phyloP scores from a whole-genome alignment of 306 rosid species.

The Cotoneaster glaucophyllus region DNA sequence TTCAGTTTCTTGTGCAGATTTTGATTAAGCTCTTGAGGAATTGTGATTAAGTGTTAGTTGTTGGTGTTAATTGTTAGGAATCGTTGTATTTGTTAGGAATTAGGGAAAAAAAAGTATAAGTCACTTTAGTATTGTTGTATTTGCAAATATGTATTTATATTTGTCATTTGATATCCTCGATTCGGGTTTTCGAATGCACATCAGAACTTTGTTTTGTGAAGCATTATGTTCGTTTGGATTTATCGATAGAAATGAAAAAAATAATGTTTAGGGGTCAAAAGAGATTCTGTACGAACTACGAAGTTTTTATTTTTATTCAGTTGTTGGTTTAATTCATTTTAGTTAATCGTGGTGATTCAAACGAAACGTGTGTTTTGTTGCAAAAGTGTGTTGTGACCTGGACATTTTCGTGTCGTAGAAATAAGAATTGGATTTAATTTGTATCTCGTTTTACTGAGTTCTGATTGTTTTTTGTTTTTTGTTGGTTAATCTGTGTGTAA shows the following conservation, averaged over 20 bases:
- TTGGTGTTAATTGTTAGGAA: not conserved
- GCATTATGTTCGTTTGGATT: not conserved
- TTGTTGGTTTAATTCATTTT: not conserved
- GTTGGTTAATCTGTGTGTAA: not conserved
- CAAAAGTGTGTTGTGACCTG: not conserved
- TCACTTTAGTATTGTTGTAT: not conserved
- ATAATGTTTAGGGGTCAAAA: not conserved
- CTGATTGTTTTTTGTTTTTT: not conserved
- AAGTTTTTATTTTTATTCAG: not conserved
- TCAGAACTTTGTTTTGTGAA: not conserved
- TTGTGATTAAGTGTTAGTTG: not conserved
- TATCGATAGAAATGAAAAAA: not conserved
- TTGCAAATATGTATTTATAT: not conserved
- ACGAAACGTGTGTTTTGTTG: not conserved
- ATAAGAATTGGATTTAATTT: not conserved
- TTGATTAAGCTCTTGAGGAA: not conserved
- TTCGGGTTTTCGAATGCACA: not conserved
- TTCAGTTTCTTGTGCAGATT: not conserved
- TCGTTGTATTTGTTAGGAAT: not conserved
- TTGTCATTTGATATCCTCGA: not conserved
- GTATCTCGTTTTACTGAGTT: not conserved
- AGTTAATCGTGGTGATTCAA: not conserved
- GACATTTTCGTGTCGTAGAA: not conserved
- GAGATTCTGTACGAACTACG: not conserved
- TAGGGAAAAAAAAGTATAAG: not conserved